These are phyloP conservation scores for Leishmania gerbilli DNA, from an alignment of 208 protist species.

Conservation along the genomic window DNA sequence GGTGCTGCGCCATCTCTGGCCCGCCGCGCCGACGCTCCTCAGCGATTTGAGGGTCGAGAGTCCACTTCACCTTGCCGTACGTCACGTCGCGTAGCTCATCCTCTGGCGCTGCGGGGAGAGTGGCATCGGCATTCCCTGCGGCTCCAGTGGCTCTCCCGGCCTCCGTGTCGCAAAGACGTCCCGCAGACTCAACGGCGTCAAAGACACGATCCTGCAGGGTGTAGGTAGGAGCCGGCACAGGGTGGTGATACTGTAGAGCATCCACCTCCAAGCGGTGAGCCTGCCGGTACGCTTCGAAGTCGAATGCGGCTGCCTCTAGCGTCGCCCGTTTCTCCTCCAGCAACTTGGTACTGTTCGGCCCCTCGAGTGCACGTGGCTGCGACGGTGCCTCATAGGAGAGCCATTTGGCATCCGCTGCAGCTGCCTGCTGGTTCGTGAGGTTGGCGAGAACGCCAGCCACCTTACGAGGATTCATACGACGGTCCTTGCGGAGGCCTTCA, in stretches of 20 bases:
- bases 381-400: neutral
- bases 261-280: constrained; percentile 66
- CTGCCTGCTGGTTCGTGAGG: constrained; percentile 30
- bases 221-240: constrained; percentile 55
- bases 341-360: constrained; percentile 61
- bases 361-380: constrained; percentile 8
- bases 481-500: constrained; percentile 55
- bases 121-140: neutral
- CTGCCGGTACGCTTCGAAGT: constrained; percentile 57
- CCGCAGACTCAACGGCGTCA: constrained; percentile 14
- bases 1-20: constrained; percentile 61
- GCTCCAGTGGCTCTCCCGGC: neutral
- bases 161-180: constrained; percentile 14
- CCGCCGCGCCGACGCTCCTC: constrained; percentile 74
- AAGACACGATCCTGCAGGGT: constrained; percentile 59
- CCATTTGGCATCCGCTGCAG: neutral
- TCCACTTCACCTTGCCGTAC: constrained; percentile 48
- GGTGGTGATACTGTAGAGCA: constrained; percentile 64
- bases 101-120: neutral
- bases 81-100: constrained; percentile 79
- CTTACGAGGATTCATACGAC: constrained; percentile 75
- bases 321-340: constrained; percentile 48
- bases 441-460: constrained; percentile 44
- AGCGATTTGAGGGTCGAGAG: constrained; percentile 60
- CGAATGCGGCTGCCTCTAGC: constrained; percentile 40